phyloP scores from a whole-genome alignment of 1,284 basidiomycete species.

The Takashimella koratensis region DNA sequence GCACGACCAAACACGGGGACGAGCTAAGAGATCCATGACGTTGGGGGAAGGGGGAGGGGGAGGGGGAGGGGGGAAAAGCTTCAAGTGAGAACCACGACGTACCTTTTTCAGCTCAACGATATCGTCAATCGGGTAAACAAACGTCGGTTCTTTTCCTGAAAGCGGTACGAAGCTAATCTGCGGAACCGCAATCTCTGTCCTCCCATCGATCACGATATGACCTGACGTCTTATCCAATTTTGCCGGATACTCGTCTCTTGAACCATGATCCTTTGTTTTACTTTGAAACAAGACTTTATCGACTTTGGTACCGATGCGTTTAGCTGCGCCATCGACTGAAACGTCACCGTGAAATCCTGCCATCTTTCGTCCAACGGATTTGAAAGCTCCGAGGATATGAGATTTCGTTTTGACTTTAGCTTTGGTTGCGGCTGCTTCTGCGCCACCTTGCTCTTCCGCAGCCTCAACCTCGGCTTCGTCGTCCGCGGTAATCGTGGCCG shows the following conservation, averaged over 20 bases:
- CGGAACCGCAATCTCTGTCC: slow-evolving; percentile 24
- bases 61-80: too few species aligned
- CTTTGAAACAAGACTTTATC: slow-evolving; percentile 44
- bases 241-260: slow-evolving; percentile 41
- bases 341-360: slow-evolving; percentile 48
- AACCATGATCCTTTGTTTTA: slow-evolving; percentile 35
- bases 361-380: slow-evolving; percentile 42
- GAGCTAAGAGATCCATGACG: too few species aligned
- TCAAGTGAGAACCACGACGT: slow-evolving; percentile 18
- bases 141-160: slow-evolving; percentile 27
- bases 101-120: slow-evolving; percentile 51
- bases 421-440: slow-evolving; percentile 31
- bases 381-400: slow-evolving; percentile 39
- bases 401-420: slow-evolving; percentile 42
- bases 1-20: too few species aligned
- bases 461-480: slow-evolving; percentile 33
- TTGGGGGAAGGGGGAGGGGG: not conserved
- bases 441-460: slow-evolving; percentile 35
- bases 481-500: slow-evolving; percentile 26
- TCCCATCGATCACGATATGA: slow-evolving; percentile 41
- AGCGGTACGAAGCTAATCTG: slow-evolving; percentile 42
- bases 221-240: slow-evolving; percentile 43
- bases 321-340: slow-evolving; percentile 41
- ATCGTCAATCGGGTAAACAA: slow-evolving; percentile 42
- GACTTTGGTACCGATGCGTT: slow-evolving; percentile 45